Conservation (phyloP, 208 protist genomes). For the Leishmania gerbilli region DNA sequence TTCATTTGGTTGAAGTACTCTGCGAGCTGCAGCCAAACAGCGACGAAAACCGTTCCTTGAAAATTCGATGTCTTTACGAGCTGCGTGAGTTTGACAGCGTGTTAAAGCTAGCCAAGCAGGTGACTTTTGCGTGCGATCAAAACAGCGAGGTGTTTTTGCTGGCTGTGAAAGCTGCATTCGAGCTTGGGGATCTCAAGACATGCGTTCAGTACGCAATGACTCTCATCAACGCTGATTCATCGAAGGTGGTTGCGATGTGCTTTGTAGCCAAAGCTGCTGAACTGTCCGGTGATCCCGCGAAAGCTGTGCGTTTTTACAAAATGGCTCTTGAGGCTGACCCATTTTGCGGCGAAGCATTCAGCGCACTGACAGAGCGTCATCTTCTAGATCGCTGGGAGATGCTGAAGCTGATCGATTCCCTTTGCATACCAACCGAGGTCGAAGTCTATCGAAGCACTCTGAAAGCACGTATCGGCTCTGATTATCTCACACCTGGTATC, state of each 20-base stretch:
- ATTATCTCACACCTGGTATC: slow-evolving; percentile 17
- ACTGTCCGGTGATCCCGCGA: slow-evolving; percentile 53
- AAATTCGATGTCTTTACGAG: slow-evolving; percentile 58
- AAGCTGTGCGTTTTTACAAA: slow-evolving; percentile 67
- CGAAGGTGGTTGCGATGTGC: slow-evolving; percentile 64
- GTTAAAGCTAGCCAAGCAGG: slow-evolving; percentile 39
- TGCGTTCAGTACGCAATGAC: slow-evolving; percentile 47
- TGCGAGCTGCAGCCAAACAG: slow-evolving; percentile 43
- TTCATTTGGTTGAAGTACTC: slow-evolving; percentile 68
- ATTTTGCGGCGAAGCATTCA: slow-evolving; percentile 74
- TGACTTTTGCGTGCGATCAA: slow-evolving; percentile 27
- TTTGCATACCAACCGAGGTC: slow-evolving; percentile 50
- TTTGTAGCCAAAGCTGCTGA: slow-evolving; percentile 79
- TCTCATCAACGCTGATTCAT: slow-evolving; percentile 23
- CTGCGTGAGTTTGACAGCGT: slow-evolving; percentile 72
- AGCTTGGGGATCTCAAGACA: slow-evolving; percentile 65
- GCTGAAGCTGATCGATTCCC: slow-evolving; percentile 52
- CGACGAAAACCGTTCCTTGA: slow-evolving; percentile 41
- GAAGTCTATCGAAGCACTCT: slow-evolving; percentile 38
- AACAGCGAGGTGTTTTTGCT: slow-evolving; percentile 42
- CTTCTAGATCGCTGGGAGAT: slow-evolving; percentile 54
- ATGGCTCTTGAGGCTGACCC: slow-evolving; percentile 66
- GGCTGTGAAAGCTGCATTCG: slow-evolving; percentile 73
- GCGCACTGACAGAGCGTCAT: slow-evolving; percentile 64
- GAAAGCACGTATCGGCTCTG: slow-evolving; percentile 27